Base-by-base conservation (phyloP, 495 filamentous ascomycete genomes). In the Annulohypoxylon stygium region DNA sequence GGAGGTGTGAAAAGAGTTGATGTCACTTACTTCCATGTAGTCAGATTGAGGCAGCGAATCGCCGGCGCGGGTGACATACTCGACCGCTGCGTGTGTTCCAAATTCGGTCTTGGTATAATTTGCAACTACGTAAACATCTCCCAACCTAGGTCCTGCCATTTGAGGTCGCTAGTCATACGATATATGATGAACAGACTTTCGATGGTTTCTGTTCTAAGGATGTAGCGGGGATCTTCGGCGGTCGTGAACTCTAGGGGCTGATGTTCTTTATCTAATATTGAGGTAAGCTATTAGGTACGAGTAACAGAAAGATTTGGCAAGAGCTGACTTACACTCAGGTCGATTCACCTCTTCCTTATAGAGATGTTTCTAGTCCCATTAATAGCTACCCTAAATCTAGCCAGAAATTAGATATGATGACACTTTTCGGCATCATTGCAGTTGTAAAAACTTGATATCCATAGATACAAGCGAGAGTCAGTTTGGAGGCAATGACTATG, bases 161-260 rank as follows among this genome's bases (percentile, higher is more conserved):
- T 81, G 18, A 81, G 81, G 25, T 91, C 84, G n/a, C 91, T 92
- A 1, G 91, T 93, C 34, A 92, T 85, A 9, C 92, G 87, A 71
- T 91, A 93, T 78, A 93, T 85, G 45, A 92, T 84, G 75, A 93
- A 93, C 0, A 94, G 85, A 8, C 88, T 89, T 74, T 92, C 90
- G 43, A 92, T 88, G 5, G 90, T 88, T 73, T 91, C 90, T 3
- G 90, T 90, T 4, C 88, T 78, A 11, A 86, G 75, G 51, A 84
- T 78, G 66, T 86, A 86, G 3, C 79, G 73, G 30, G 80, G 80
- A 47, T 83, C 81, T 59, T 80, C 81, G 16, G 79, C 79, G 10
- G 78, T 81, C 1, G 78, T 83, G 16, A 79, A 83, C 11, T 81
- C 82, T 45, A 71, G 64, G 2, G 80, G 80, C 5, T 83, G 58